Evolutionary conservation across 2,329 filamentous ascomycete species (phyloP), one percentile per base, ranked within the genome.

Genomic region (Diaporthe aspalathi): DNA sequence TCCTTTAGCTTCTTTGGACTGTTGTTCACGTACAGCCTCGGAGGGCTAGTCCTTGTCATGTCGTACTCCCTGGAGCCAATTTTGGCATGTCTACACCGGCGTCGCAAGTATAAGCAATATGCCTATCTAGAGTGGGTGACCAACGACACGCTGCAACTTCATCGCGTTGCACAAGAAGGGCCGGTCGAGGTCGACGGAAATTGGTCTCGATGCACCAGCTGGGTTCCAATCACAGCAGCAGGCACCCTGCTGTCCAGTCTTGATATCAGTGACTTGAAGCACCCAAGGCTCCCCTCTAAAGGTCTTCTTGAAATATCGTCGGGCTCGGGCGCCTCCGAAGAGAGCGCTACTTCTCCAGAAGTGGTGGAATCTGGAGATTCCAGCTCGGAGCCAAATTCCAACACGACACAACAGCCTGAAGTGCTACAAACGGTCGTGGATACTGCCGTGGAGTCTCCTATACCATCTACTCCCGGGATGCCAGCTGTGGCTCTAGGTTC

Each of bases 1-100:
- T 77, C 77, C 3, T 78, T 80, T 60, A 79, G 75, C 65, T 20
- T 79, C 29, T 77, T 80, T 35, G 74, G 75, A n/a, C 68, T 80
- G 9, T 43, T 69, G 32, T 75, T 77, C 54, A 76, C 75, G 12
- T 74, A 75, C 12, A 49, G 73, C n/a, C 20, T 72, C 1, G 77
- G 78, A 11, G 22, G 57, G 3, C 6, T 76, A 12, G 71, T 75
- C 20, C 66, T 75, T 6, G 12, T 73, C 5, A n/a, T 65, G 2
- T 79, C 74, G 1, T 76, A 70, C 65, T 40, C 70, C 2, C 50
- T 75, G 1, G 74, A 76, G 22, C 71, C 73, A 0, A 45, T 76
- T 14, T 56, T 73, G 1, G 12, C 22, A 0, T 73, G 53, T 17
- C 68, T 78, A 5, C 66, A 72, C 35, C 68, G 71, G 12, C 60